Evolutionary conservation across 257 asterid species (phyloP).

Genomic region (Nicotiana noctiflora): DNA sequence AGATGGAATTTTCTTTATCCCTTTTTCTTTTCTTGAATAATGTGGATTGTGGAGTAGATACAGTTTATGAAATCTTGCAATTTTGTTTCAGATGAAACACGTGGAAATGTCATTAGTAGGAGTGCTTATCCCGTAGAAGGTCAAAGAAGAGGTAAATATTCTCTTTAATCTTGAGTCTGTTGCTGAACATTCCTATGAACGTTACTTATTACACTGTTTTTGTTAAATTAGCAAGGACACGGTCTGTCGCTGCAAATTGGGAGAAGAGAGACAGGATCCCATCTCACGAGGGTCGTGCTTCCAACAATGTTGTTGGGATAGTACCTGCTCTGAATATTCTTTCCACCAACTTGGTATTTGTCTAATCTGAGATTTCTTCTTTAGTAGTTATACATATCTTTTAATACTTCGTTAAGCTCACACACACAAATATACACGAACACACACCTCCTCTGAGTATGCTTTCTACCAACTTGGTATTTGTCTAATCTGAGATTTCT

Average conservation of each 20-base stretch:
- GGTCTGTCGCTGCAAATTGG: conserved; percentile 49
- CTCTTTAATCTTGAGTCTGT: neutral
- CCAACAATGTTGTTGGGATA: conserved; percentile 50
- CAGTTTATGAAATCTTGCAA: neutral
- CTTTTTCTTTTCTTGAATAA: neutral
- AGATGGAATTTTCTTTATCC: neutral
- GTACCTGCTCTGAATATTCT: conserved; percentile 31
- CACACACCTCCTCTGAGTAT: conserved; percentile 27
- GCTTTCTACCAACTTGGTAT: conserved; percentile 22
- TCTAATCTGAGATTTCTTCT: conserved; percentile 4
- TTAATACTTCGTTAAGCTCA: neutral
- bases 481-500: neutral
- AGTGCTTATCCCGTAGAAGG: conserved; percentile 48
- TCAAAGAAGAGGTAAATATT: conserved; percentile 58
- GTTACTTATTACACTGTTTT: conserved; percentile 10
- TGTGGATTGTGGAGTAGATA: neutral
- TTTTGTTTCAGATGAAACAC: conserved; percentile 41
- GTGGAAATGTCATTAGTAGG: conserved; percentile 36
- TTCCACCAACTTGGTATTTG: conserved; percentile 21
- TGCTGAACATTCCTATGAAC: neutral
- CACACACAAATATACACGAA: neutral
- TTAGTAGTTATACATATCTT: neutral
- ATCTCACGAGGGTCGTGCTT: conserved; percentile 40
- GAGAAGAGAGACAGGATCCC: conserved; percentile 60
- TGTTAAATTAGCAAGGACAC: conserved; percentile 41